phyloP scores from a whole-genome alignment of 768 basidiomycete species.

The Suillus fuscotomentosus region DNA sequence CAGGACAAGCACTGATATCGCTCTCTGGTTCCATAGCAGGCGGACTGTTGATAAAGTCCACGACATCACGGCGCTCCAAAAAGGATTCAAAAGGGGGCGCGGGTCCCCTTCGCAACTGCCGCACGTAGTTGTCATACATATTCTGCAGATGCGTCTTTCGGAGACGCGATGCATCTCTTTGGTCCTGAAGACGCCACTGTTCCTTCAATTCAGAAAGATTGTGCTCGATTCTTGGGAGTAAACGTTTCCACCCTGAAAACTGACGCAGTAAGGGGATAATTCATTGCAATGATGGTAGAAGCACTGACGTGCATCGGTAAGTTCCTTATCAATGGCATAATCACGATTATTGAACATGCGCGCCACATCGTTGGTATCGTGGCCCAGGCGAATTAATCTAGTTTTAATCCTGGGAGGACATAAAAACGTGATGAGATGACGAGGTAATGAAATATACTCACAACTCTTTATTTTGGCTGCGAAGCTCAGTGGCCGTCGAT shows the following conservation, averaged over 20 bases:
- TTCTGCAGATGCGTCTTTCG: background rate
- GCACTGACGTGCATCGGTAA: slow-evolving; percentile 2
- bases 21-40: background rate
- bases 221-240: background rate
- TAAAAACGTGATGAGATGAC: background rate
- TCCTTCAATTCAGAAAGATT: background rate
- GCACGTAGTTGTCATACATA: background rate
- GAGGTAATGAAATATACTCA: background rate
- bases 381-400: background rate
- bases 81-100: background rate
- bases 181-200: background rate
- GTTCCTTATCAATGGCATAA: background rate
- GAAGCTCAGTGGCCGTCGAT: background rate
- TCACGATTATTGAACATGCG: background rate
- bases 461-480: background rate
- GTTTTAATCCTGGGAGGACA: background rate
- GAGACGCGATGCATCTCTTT: background rate
- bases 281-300: background rate
- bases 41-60: background rate
- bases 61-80: background rate
- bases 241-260: slow-evolving; percentile 1
- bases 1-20: background rate
- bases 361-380: background rate
- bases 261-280: background rate
- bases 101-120: background rate